Evolutionary conservation across 2,329 filamentous ascomycete species (phyloP).

Genomic region (Fusarium chuoi): DNA sequence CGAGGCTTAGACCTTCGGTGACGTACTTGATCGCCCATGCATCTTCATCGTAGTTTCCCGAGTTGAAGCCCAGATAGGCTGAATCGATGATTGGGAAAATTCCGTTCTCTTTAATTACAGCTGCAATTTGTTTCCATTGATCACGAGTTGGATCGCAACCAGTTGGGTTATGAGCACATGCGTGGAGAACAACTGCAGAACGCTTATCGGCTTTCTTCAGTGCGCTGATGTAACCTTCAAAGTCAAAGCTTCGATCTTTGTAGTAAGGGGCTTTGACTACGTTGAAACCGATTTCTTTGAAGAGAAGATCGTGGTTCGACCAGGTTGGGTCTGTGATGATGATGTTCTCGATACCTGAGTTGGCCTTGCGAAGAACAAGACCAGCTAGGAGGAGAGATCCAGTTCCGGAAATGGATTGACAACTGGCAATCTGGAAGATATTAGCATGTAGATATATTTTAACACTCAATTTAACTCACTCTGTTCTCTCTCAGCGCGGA

Average conservation of each 20-base stretch:
- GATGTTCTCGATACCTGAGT: slow-evolving; percentile 42
- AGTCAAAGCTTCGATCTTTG: slow-evolving; percentile 47
- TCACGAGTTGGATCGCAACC: slow-evolving; percentile 50
- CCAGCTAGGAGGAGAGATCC: slow-evolving; percentile 52
- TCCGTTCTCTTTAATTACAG: slow-evolving; percentile 8
- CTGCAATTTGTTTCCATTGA: slow-evolving; percentile 41
- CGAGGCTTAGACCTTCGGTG: slow-evolving; percentile 50
- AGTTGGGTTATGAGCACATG: slow-evolving; percentile 57
- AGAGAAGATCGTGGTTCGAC: slow-evolving; percentile 54
- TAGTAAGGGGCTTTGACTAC: slow-evolving; percentile 52
- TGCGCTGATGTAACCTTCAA: slow-evolving; percentile 43
- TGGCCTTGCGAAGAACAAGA: slow-evolving; percentile 45
- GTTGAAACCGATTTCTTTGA: slow-evolving; percentile 47
- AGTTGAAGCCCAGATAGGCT: slow-evolving; percentile 40
- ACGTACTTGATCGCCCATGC: slow-evolving; percentile 39
- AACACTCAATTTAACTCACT: slow-evolving; percentile 20
- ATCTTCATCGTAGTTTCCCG: slow-evolving; percentile 37
- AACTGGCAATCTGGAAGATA: slow-evolving; percentile 44
- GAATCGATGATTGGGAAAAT: slow-evolving; percentile 40
- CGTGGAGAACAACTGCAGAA: slow-evolving; percentile 50
- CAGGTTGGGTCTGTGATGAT: slow-evolving; percentile 55
- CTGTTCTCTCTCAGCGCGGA: slow-evolving; percentile 42
- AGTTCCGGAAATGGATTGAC: slow-evolving; percentile 54
- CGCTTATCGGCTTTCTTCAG: slow-evolving; percentile 43
- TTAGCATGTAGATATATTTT: neutral